Percentiles rank a stretch among this genome's conserved stretches.
Conservation (phyloP, 129 eudicot genomes). For the Ambrosia trifida region DNA sequence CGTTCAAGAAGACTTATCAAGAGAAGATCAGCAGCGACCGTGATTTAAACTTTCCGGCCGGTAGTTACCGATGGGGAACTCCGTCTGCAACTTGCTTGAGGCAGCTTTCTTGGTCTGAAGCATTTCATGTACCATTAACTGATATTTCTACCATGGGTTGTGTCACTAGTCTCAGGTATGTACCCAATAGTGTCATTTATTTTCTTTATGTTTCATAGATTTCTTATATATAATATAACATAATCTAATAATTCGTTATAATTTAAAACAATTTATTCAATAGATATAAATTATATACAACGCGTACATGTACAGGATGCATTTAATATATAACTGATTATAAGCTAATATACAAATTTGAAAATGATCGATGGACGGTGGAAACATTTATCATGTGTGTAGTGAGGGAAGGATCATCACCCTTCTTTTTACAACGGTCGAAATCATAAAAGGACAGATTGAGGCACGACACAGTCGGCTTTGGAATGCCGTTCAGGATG, state of each 20-base stretch:
- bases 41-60: conserved; percentile 45
- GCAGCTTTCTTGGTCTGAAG: conserved; percentile 87
- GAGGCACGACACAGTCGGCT: too few species aligned
- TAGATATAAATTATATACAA: neutral
- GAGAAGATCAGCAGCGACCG: conserved; percentile 40
- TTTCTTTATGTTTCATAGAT: neutral
- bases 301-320: too few species aligned
- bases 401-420: too few species aligned
- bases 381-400: too few species aligned
- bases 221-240: neutral
- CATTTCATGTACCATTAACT: conserved; percentile 71
- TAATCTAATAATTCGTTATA: neutral
- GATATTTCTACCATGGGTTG: conserved; percentile 42
- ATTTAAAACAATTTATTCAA: too few species aligned
- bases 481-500: too few species aligned
- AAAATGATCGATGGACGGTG: too few species aligned
- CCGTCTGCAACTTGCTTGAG: conserved; percentile 60
- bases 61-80: conserved; percentile 83
- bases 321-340: too few species aligned
- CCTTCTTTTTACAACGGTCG: too few species aligned
- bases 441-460: too few species aligned
- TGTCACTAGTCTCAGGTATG: conserved; percentile 54
- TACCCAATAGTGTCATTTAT: neutral
- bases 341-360: too few species aligned
- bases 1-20: conserved; percentile 52